Conservation (phyloP, 805 yeast genomes). For the Lipomyces sp. region DNA sequence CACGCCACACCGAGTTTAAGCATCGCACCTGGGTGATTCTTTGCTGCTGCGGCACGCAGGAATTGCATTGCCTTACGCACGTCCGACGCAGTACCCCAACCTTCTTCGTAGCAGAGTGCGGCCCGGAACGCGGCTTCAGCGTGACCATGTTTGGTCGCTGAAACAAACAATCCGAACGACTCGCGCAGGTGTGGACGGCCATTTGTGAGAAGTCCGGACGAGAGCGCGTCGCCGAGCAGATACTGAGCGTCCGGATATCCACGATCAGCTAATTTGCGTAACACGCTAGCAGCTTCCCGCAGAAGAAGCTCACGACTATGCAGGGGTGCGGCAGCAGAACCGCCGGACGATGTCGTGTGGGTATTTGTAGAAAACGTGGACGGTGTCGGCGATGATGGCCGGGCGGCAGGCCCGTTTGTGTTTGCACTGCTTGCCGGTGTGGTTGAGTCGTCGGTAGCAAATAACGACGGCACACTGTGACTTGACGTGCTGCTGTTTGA, state of each 20-base stretch:
- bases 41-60: constrained; percentile 82
- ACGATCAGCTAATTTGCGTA: constrained; percentile 72
- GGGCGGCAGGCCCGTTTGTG: neutral
- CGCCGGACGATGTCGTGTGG: constrained; percentile 10
- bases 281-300: constrained; percentile 74
- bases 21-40: constrained; percentile 97
- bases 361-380: constrained; percentile 8
- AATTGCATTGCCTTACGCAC: constrained; percentile 83
- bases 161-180: constrained; percentile 75
- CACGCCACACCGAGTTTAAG: constrained; percentile 86
- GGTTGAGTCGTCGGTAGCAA: constrained; percentile 13
- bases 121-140: constrained; percentile 90
- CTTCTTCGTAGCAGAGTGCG: constrained; percentile 90
- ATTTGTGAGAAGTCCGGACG: constrained; percentile 76
- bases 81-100: constrained; percentile 89
- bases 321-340: constrained; percentile 10
- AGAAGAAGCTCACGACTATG: constrained; percentile 54
- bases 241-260: constrained; percentile 92
- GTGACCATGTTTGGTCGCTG: constrained; percentile 94
- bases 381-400: constrained; percentile 15
- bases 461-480: constrained; percentile 18
- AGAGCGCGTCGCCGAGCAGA: constrained; percentile 83
- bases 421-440: constrained; percentile 4
- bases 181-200: constrained; percentile 68
- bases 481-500: constrained; percentile 14